These are phyloP conservation scores for Geotrichum aggregatum DNA, from an alignment of 1,139 yeast genomes.

Conservation along the genomic window DNA sequence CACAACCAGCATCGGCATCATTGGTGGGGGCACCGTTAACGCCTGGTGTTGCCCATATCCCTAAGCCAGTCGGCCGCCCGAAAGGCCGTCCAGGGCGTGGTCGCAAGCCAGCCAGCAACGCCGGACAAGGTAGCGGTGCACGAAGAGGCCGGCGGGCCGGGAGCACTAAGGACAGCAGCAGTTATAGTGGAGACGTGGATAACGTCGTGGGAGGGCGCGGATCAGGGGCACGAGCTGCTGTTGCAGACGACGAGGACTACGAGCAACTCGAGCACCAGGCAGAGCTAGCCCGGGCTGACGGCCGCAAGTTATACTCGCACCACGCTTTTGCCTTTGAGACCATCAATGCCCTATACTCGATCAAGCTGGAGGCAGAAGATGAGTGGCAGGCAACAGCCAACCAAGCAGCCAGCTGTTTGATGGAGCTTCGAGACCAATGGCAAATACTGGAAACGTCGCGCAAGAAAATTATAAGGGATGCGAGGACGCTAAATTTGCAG, in stretches of 20 bases:
- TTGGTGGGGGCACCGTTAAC: too few relatives aligned
- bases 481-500: conserved; percentile 3
- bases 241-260: conserved; percentile 5
- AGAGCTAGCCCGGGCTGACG: background rate
- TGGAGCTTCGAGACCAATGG: conserved; percentile 6
- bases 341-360: conserved; percentile 23
- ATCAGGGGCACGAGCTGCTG: background rate
- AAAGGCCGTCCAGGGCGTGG: conserved; percentile 11
- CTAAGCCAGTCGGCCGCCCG: conserved; percentile 12
- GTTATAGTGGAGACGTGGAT: background rate
- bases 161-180: conserved; percentile 4
- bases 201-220: too few relatives aligned
- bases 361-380: conserved; percentile 27
- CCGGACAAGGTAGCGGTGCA: background rate
- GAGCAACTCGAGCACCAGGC: conserved; percentile 10
- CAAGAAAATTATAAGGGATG: conserved; percentile 1
- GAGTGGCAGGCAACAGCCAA: conserved; percentile 30
- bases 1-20: background rate
- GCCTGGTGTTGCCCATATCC: background rate
- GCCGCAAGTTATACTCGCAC: conserved; percentile 3
- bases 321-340: conserved; percentile 20
- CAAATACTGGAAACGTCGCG: conserved; percentile 3
- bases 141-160: conserved; percentile 7
- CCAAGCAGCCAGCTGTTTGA: conserved; percentile 20
- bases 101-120: conserved; percentile 3